These are phyloP conservation scores for Solanum peruvianum DNA, from an alignment of 257 asterid species.

Conservation along the genomic window DNA sequence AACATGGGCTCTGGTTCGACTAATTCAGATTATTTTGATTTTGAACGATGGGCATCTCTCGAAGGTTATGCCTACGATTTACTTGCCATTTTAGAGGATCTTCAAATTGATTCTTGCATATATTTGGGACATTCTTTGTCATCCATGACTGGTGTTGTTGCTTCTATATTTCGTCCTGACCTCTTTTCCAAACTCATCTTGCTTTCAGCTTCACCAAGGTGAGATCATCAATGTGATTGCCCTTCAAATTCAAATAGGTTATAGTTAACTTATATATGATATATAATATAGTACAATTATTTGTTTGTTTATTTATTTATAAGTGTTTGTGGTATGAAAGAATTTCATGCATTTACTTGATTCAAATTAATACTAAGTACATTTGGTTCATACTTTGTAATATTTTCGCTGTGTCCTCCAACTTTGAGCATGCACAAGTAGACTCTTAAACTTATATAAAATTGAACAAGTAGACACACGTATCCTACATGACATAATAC, in stretches of 20 bases:
- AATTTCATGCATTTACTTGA: too few relatives aligned
- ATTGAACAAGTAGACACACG: too few relatives aligned
- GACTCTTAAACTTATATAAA: fast-evolving
- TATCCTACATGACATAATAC: too few relatives aligned
- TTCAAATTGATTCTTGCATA: slow-evolving; percentile 12
- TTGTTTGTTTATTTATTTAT: too few relatives aligned
- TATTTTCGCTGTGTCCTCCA: fast-evolving
- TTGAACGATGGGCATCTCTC: slow-evolving; percentile 14
- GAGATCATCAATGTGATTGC: neutral
- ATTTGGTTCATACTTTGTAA: too few relatives aligned
- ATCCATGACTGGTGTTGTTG: slow-evolving; percentile 10
- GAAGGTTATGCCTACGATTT: slow-evolving; percentile 29
- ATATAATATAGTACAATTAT: neutral
- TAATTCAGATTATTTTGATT: slow-evolving; percentile 26
- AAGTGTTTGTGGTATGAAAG: too few relatives aligned
- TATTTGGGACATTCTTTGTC: slow-evolving; percentile 27
- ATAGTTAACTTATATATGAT: neutral
- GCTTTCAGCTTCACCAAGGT: slow-evolving; percentile 29
- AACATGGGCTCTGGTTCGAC: slow-evolving; percentile 29
- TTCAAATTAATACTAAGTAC: too few relatives aligned
- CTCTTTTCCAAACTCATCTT: slow-evolving; percentile 24
- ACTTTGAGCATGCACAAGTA: too few relatives aligned
- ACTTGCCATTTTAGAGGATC: slow-evolving; percentile 21
- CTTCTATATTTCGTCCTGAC: slow-evolving; percentile 23
- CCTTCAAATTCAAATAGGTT: neutral